Base-by-base conservation (phyloP, 768 basidiomycete species). In the Termitomyces sp. region DNA sequence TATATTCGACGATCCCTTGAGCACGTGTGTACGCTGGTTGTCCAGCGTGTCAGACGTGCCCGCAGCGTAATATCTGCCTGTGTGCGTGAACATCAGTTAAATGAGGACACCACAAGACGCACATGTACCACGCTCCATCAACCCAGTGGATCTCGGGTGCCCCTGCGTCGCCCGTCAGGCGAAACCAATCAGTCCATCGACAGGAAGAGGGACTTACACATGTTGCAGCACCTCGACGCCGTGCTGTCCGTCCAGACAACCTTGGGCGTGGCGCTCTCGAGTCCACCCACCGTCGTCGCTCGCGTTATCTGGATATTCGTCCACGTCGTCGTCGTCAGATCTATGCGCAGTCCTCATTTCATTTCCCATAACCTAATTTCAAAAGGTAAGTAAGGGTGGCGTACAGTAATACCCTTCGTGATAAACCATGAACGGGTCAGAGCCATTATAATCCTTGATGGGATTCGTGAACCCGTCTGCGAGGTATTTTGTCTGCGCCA, bases 261-360 rank as follows among this genome's bases (percentile, higher is more conserved):
- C 42, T 68, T 75, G 6, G 74, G 70, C 0, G 68, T 70, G 3
- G 72, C 74, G 5, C 68, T 76, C 48, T 72, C 76, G 55, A 76
- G 64, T 33, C 74, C 75, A 8, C 41, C 63, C 24, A 72, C 62
- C 20, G 67, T 72, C 4, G 69, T 69, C 20, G 69, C 70, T 6
- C 71, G 65, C 9, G 69, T 70, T 39, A 71, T 65, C 57, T 70
- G 65, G 47, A 71, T 69, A 42, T 72, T 70, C 4, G 63, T 63
- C 71, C 71, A 71, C 2, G 71, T 72, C 12, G 70, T 72, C 7
- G 67, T 60, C 1, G 71, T 71, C 22, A 72, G 55, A 41, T 72
- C 69, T 70, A 31, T 18, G 11, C 2, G n/a, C n/a, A n/a, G n/a
- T n/a, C n/a, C n/a, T n/a, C n/a, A n/a, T 4, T 4, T 27, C 27